A percentile compares a stretch with the other conserved stretches of the same genome.
These are phyloP conservation scores for Coffea eugenioides DNA, from an alignment of 257 asterid species.

Conservation along the genomic window DNA sequence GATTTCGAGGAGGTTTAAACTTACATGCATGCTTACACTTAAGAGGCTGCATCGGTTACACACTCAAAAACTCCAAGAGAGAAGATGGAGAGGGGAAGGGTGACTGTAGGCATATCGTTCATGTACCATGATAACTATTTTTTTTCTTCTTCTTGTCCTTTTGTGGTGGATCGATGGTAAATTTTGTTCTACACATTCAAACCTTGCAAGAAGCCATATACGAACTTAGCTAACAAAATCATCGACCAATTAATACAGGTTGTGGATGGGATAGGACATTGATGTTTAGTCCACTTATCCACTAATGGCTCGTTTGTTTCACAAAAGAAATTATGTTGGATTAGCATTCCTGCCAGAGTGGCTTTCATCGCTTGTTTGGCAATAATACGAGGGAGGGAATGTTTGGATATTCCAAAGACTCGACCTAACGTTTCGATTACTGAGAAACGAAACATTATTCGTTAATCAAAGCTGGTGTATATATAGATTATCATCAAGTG, in stretches of 20 bases:
- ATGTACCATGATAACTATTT: background rate
- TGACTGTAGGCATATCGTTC: background rate
- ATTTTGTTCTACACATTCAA: background rate
- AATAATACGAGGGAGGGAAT: background rate
- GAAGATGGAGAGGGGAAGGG: background rate
- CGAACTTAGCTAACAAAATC: background rate
- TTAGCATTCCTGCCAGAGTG: background rate
- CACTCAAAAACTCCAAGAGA: background rate
- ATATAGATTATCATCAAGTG: no score
- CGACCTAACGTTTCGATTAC: no score
- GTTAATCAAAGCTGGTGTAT: no score
- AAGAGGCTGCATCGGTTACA: constrained; percentile 24
- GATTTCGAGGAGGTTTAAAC: constrained; percentile 28
- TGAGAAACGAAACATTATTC: no score
- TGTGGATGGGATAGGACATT: background rate
- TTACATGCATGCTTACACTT: constrained; percentile 80
- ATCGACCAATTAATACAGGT: background rate
- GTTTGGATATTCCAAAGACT: background rate
- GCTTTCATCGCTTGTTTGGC: background rate
- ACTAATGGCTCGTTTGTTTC: background rate
- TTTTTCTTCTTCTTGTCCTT: background rate
- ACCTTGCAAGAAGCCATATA: background rate
- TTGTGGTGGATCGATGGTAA: background rate
- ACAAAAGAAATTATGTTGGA: background rate
- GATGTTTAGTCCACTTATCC: background rate